Evolutionary conservation across 1,284 basidiomycete species (phyloP).

Genomic region (Quambalaria eucalypti): DNA sequence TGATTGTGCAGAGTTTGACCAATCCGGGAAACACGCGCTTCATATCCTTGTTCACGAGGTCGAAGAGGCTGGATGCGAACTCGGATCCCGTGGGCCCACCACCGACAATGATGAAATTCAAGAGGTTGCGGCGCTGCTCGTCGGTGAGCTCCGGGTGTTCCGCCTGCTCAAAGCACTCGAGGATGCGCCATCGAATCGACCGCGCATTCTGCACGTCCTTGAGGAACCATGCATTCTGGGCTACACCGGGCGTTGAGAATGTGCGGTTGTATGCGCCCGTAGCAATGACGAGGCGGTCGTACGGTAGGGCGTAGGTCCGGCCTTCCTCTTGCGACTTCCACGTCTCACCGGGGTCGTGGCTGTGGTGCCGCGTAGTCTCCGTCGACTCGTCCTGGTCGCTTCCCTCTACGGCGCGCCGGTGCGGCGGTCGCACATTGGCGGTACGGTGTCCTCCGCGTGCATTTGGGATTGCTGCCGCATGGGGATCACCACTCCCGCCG

Average conservation of each 20-base stretch:
- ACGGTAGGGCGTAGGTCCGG: constrained; percentile 13
- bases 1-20: constrained; percentile 11
- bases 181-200: constrained; percentile 64
- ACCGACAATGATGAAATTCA: constrained; percentile 25
- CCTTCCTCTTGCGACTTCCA: constrained; percentile 7
- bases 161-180: constrained; percentile 73
- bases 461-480: not conserved
- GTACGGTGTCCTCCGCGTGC: constrained; percentile 5
- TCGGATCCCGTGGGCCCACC: constrained; percentile 29
- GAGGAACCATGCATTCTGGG: constrained; percentile 49
- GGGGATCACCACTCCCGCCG: not conserved
- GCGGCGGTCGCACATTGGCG: constrained; percentile 47
- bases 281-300: constrained; percentile 69
- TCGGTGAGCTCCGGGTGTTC: constrained; percentile 55
- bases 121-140: constrained; percentile 7
- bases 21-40: constrained; percentile 49
- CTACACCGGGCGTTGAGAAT: constrained; percentile 52
- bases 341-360: constrained; percentile 4
- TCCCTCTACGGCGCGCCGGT: constrained; percentile 12
- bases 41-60: constrained; percentile 70
- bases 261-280: constrained; percentile 76
- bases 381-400: constrained; percentile 1
- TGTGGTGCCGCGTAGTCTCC: not conserved
- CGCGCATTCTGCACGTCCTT: constrained; percentile 74
- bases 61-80: constrained; percentile 64